Conservation (phyloP, 441 rosid genomes). For the Pelargonium fulgidum region DNA sequence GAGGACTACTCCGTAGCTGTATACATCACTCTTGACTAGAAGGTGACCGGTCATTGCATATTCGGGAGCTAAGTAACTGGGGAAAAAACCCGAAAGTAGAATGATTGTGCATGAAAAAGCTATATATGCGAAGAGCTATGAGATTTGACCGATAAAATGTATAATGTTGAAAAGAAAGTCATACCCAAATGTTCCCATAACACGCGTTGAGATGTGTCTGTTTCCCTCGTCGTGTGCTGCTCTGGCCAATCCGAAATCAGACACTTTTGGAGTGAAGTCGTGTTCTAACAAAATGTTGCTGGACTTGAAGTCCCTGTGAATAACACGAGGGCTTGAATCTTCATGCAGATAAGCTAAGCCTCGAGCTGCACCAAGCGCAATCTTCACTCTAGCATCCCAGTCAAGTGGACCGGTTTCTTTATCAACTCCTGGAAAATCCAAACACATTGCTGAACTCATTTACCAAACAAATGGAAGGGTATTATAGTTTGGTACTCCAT, state of each 20-base stretch:
- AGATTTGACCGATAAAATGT: background rate
- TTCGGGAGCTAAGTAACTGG: constrained; percentile 90
- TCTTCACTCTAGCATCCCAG: constrained; percentile 82
- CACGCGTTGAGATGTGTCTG: constrained; percentile 83
- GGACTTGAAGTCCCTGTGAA: constrained; percentile 92
- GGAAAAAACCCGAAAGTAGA: background rate
- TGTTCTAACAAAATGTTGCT: constrained; percentile 88
- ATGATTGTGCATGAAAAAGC: background rate
- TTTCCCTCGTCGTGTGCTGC: constrained; percentile 82
- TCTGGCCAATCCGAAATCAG: constrained; percentile 94
- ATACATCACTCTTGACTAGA: constrained; percentile 91
- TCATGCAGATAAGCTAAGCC: constrained; percentile 89
- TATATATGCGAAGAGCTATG: background rate
- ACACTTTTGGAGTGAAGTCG: constrained; percentile 88
- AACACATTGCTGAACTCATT: background rate
- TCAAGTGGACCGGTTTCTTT: constrained; percentile 64
- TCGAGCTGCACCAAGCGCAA: constrained; percentile 94
- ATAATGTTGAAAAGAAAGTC: background rate
- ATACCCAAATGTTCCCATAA: constrained; percentile 97
- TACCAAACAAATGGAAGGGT: background rate
- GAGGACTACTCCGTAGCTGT: constrained; percentile 95
- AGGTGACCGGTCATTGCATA: constrained; percentile 99
- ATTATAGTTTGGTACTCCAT: too few species aligned
- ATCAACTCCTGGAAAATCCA: constrained; percentile 44
- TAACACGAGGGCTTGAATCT: constrained; percentile 92